Evolutionary conservation across 768 basidiomycete species (phyloP).

Genomic region (Pholiota microspora): DNA sequence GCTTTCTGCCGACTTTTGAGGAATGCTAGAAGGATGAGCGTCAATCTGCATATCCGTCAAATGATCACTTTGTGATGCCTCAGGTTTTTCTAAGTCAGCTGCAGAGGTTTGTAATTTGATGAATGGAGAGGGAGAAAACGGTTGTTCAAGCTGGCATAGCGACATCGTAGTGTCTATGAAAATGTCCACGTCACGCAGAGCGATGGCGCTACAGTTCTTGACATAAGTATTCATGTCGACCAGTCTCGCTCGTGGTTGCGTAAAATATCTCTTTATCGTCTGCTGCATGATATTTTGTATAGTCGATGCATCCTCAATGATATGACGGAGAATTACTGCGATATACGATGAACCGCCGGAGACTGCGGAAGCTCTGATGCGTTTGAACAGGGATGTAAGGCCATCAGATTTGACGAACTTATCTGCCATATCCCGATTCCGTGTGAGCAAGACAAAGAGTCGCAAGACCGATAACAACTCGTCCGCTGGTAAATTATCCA

Average conservation of each 20-base stretch:
- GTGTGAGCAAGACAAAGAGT: constrained; percentile 81
- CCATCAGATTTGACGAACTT: constrained; percentile 72
- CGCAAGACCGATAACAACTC: constrained; percentile 82
- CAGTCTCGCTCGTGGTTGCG: constrained; percentile 62
- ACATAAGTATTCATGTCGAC: constrained; percentile 75
- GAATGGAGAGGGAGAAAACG: constrained; percentile 55
- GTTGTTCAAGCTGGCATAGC: constrained; percentile 70
- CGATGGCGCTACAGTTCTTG: constrained; percentile 73
- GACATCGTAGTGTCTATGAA: constrained; percentile 76
- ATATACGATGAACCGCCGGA: constrained; percentile 79
- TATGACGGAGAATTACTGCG: constrained; percentile 86
- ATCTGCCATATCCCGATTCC: constrained; percentile 61
- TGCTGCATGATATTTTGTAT: constrained; percentile 76
- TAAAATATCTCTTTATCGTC: constrained; percentile 79
- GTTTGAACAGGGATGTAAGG: constrained; percentile 59
- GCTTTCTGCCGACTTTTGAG: constrained; percentile 46
- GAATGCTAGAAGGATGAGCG: constrained; percentile 27
- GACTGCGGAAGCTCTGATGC: constrained; percentile 60
- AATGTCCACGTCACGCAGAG: constrained; percentile 71
- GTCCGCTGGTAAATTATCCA: constrained; percentile 67
- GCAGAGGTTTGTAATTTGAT: constrained; percentile 52
- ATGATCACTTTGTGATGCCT: constrained; percentile 17
- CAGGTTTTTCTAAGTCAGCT: constrained; percentile 20
- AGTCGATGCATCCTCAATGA: constrained; percentile 72
- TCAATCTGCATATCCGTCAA: constrained; percentile 63